Evolutionary conservation across 441 rosid genomes (phyloP).

Genomic region (Croton setiger): DNA sequence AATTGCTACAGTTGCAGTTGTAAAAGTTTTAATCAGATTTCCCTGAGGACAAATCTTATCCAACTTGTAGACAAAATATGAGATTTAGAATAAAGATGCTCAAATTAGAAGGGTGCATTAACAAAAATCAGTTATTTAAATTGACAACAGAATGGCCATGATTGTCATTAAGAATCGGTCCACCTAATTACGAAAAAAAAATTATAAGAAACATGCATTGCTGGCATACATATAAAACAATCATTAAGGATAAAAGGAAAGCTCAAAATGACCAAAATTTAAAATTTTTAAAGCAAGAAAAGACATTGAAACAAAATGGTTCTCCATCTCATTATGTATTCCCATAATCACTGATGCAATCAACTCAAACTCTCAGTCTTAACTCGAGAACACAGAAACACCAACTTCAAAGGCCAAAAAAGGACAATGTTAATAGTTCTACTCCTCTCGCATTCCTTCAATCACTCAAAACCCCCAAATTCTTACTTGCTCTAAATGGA

Average conservation of each 20-base stretch:
- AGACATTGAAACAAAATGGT: slow-evolving; percentile 6
- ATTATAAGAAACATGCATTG: neutral
- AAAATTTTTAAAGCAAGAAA: neutral
- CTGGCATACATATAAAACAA: slow-evolving; percentile 19
- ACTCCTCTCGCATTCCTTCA: neutral
- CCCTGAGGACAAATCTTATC: neutral
- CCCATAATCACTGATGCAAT: slow-evolving; percentile 11
- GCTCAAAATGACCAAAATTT: neutral
- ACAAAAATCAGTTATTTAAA: neutral
- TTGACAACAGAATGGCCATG: neutral
- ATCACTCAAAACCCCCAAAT: slow-evolving; percentile 4
- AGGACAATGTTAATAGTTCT: slow-evolving; percentile 1
- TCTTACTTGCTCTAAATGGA: slow-evolving; percentile 4
- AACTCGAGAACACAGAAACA: neutral
- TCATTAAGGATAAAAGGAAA: neutral
- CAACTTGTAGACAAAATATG: neutral
- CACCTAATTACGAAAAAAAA: slow-evolving; percentile 4
- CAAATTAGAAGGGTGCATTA: neutral
- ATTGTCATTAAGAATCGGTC: slow-evolving; percentile 9
- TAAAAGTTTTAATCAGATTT: neutral
- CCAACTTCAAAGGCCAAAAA: slow-evolving; percentile 8
- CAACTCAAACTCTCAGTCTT: neutral
- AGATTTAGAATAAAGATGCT: neutral
- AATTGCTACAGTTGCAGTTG: neutral
- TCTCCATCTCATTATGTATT: neutral